phyloP scores from a whole-genome alignment of 148 eudicot genomes.

The Pharnaceum exiguum region DNA sequence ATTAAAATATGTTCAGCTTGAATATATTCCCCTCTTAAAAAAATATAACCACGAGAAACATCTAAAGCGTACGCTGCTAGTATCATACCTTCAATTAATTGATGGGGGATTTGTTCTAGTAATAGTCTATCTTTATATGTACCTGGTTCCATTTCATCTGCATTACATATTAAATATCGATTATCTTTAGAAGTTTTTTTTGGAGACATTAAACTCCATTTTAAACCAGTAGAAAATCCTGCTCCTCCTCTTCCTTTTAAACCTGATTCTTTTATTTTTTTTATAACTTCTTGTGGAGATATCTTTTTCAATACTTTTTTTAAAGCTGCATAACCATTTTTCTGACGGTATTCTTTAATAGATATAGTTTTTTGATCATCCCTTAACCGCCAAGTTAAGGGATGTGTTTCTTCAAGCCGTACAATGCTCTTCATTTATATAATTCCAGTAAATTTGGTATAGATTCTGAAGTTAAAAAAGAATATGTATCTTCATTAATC shows the following conservation, averaged over 20 bases:
- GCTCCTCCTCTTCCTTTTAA: slow-evolving; percentile 99
- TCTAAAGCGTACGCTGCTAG: slow-evolving; percentile 95
- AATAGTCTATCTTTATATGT: slow-evolving; percentile 96
- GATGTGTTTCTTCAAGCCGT: no score
- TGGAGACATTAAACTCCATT: slow-evolving; percentile 99
- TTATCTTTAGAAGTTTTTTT: slow-evolving; percentile 88
- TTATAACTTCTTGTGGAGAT: no score
- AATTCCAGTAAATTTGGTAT: no score
- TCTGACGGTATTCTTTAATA: no score
- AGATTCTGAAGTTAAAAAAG: no score
- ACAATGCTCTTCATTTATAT: no score
- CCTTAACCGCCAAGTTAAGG: no score
- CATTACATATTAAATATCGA: slow-evolving; percentile 92
- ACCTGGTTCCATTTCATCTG: slow-evolving; percentile 99
- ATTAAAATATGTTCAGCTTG: slow-evolving; percentile 73
- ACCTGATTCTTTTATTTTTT: slow-evolving; percentile 93
- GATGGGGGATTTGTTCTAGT: slow-evolving; percentile 95
- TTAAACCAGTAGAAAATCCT: slow-evolving; percentile 93
- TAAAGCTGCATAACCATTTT: no score
- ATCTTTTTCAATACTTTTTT: no score
- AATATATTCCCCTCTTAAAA: slow-evolving; percentile 90
- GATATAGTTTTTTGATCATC: no score
- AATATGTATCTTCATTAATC: no score
- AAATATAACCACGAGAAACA: slow-evolving; percentile 88
- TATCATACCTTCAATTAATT: slow-evolving; percentile 79